phyloP scores from a whole-genome alignment of 2,329 filamentous ascomycete genomes.

The Penicillium decumbens region DNA sequence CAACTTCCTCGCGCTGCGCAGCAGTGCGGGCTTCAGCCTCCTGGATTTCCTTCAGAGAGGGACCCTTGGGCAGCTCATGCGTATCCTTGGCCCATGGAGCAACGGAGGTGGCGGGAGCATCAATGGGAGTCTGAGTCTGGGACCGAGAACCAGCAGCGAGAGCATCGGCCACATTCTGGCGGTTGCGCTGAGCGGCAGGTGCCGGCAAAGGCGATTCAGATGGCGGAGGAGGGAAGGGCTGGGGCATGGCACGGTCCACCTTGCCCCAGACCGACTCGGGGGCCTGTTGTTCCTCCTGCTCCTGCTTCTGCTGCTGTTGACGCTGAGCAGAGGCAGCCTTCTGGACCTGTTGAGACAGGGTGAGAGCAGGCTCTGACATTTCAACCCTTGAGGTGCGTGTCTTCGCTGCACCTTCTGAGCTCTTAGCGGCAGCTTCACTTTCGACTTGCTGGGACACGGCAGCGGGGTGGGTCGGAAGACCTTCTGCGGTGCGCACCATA shows the following conservation, averaged over 20 bases:
- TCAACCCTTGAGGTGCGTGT: conserved; percentile 13
- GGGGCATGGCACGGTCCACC: conserved; percentile 62
- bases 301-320: conserved; percentile 34
- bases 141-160: conserved; percentile 63
- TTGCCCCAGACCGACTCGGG: conserved; percentile 55
- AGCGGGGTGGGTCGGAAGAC: conserved; percentile 40
- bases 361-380: conserved; percentile 53
- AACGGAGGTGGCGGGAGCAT: conserved; percentile 66
- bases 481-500: conserved; percentile 37
- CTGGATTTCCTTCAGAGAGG: conserved; percentile 93
- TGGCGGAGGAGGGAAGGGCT: conserved; percentile 63
- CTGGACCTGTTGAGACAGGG: conserved; percentile 78
- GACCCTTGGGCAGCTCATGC: conserved; percentile 68
- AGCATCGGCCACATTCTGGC: conserved; percentile 76
- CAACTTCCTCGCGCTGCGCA: conserved; percentile 78
- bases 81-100: conserved; percentile 94
- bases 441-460: conserved; percentile 29
- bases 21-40: conserved; percentile 91
- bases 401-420: conserved; percentile 25
- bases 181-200: conserved; percentile 77
- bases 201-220: conserved; percentile 80
- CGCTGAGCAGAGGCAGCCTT: conserved; percentile 55
- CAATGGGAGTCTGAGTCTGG: conserved; percentile 68
- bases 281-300: conserved; percentile 32
- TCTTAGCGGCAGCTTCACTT: conserved; percentile 16